Base-by-base conservation (phyloP, 2,329 filamentous ascomycete genomes). In the Colletotrichum coccodes region DNA sequence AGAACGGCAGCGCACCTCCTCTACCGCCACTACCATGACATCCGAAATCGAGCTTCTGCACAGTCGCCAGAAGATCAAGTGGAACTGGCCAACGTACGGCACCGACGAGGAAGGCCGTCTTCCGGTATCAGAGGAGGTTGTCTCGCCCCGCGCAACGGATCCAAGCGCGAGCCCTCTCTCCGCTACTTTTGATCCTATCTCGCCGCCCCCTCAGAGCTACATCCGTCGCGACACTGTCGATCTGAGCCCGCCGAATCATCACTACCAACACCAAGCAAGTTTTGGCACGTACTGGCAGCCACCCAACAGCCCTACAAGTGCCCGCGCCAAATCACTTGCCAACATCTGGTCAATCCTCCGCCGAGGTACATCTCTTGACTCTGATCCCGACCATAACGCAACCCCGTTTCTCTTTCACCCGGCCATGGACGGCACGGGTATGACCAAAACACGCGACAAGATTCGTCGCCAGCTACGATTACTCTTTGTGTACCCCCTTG, bases 401-500 rank as follows among this genome's bases (percentile, higher is more conserved):
- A 63, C 64, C 0, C 50, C 64, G 0, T 62, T 73, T 18, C 68
- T 62, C 7, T 71, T 72, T 6, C 71, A 72, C 4, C 61, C 70
- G 9, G 70, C 65, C 2, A 56, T 76, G 12, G 74, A 76, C 58
- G 64, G 73, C 3, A 73, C 75, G 0, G 76, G 75, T 4, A 77
- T 82, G 50, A 70, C 76, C 23, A 75, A 77, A 52, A 76, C 85
- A 9, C 85, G 89, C 14, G 81, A 85, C 18, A 87, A 86, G 66
- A 90, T 93, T 67, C 86, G 87, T 50, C 87, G 90, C 11, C 92
- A 94, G 74, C 84, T 94, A 2, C 87, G 91, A 36, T 86, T 92
- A 34, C 84, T 94, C 21, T 94, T 95, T 79, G 89, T 94, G 54
- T 95, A 95, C 76, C 93, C 93, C 0, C 76, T 91, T 21, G 86